A percentile compares a stretch with the other conserved stretches of the same genome.
Conservation (phyloP, 164 flowering plant genomes). For the Berberis thunbergii region DNA sequence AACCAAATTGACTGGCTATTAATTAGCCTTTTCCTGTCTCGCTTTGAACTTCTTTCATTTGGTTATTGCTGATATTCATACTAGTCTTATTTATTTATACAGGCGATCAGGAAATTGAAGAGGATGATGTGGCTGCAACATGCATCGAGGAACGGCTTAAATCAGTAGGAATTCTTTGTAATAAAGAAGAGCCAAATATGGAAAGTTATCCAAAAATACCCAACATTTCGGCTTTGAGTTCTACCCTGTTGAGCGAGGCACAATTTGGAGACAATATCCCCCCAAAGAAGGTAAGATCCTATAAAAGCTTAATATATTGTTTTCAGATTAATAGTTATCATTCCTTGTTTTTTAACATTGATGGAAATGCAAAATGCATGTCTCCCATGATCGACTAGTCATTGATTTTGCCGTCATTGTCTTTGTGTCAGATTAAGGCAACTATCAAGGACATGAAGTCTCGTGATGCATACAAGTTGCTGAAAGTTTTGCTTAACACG, state of each 20-base stretch:
- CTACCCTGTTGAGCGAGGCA: slow-evolving; percentile 28
- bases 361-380: too few species aligned
- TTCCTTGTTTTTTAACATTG: too few species aligned
- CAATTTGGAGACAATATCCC: slow-evolving; percentile 41
- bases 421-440: slow-evolving; percentile 42
- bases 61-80: too few species aligned
- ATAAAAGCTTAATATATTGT: too few species aligned
- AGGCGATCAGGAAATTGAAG: slow-evolving; percentile 15
- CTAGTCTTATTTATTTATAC: neutral
- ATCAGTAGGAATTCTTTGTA: slow-evolving; percentile 47
- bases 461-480: slow-evolving; percentile 46
- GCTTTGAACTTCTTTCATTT: too few species aligned
- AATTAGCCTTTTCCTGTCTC: too few species aligned
- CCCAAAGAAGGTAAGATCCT: slow-evolving; percentile 47
- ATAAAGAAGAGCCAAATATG: slow-evolving; percentile 20
- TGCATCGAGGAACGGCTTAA: slow-evolving; percentile 69
- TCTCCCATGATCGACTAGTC: neutral
- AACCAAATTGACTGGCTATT: too few species aligned
- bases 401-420: neutral
- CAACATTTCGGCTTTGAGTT: slow-evolving; percentile 12
- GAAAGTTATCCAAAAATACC: slow-evolving; percentile 10
- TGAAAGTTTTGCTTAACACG: slow-evolving; percentile 39
- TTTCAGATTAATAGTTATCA: too few species aligned
- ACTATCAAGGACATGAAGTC: slow-evolving; percentile 50
- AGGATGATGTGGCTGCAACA: slow-evolving; percentile 16